These are phyloP conservation scores for Macadamia tetraphylla DNA, from an alignment of 164 flowering plant genomes.

Conservation along the genomic window DNA sequence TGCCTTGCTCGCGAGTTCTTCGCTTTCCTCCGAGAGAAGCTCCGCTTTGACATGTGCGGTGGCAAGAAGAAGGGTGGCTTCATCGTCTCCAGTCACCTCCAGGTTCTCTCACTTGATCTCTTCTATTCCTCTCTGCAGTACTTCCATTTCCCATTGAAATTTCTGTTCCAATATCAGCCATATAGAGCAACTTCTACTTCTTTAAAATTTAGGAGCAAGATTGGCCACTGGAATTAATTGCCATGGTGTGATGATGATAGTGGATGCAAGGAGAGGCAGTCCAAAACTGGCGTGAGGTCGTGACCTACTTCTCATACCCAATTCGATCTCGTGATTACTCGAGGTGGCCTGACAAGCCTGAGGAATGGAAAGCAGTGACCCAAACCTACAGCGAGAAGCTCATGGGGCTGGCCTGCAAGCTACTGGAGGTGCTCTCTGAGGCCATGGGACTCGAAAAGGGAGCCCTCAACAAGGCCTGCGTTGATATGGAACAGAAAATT, in stretches of 20 bases:
- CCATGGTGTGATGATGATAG: not conserved
- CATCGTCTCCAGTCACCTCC: slow-evolving; percentile 16
- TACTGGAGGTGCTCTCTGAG: slow-evolving; percentile 8
- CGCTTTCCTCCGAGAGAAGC: slow-evolving; percentile 10
- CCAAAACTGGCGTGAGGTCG: slow-evolving; percentile 11
- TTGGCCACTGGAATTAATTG: too few relatives aligned
- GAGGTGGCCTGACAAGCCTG: slow-evolving; percentile 32
- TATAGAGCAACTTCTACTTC: too few relatives aligned
- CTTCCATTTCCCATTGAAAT: not conserved
- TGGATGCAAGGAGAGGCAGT: slow-evolving; percentile 4
- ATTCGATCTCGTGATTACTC: not conserved
- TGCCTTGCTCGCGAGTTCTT: slow-evolving; percentile 9
- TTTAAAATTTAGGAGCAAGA: too few relatives aligned
- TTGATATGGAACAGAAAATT: slow-evolving; percentile 14
- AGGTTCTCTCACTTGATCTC: not conserved
- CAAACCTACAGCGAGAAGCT: slow-evolving; percentile 11
- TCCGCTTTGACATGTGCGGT: slow-evolving; percentile 15
- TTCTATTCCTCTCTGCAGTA: not conserved
- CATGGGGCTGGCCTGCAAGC: slow-evolving; percentile 9
- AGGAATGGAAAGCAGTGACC: slow-evolving; percentile 10
- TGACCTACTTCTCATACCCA: slow-evolving; percentile 11
- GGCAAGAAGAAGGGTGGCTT: slow-evolving; percentile 20
- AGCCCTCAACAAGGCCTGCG: slow-evolving; percentile 5
- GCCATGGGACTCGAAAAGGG: slow-evolving; percentile 2
- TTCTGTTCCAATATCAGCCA: too few relatives aligned